Conservation (phyloP, 768 basidiomycete species). For the Tylopilus balloui region DNA sequence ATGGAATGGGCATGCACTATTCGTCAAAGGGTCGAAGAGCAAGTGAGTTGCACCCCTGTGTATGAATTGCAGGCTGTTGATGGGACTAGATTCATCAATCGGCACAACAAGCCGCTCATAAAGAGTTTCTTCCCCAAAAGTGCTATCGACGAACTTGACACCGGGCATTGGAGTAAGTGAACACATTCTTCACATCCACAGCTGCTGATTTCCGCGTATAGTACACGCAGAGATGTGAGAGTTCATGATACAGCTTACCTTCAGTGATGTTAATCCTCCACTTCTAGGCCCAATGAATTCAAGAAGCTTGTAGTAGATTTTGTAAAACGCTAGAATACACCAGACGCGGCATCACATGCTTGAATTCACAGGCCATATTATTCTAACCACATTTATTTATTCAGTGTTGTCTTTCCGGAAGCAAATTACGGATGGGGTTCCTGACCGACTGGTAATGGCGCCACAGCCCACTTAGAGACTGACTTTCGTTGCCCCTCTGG, state of each 20-base stretch:
- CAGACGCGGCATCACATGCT: neutral
- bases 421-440: too few species aligned
- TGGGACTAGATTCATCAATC: conserved; percentile 62
- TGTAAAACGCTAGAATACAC: conserved; percentile 16
- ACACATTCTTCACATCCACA: neutral
- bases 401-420: neutral
- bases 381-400: neutral
- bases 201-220: conserved; percentile 26
- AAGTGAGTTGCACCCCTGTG: conserved; percentile 39
- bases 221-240: conserved; percentile 76
- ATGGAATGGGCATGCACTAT: conserved; percentile 60
- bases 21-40: conserved; percentile 78
- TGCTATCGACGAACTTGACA: conserved; percentile 57
- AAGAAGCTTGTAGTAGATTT: conserved; percentile 35
- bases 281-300: conserved; percentile 52
- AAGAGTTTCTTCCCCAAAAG: conserved; percentile 71
- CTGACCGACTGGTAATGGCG: neutral
- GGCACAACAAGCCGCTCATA: conserved; percentile 57
- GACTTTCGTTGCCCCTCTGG: neutral
- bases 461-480: neutral
- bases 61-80: conserved; percentile 2
- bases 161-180: conserved; percentile 82
- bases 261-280: neutral
- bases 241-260: neutral
- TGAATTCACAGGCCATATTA: neutral